Conservation (phyloP, 768 basidiomycete species). For the Polyporus arcularius region DNA sequence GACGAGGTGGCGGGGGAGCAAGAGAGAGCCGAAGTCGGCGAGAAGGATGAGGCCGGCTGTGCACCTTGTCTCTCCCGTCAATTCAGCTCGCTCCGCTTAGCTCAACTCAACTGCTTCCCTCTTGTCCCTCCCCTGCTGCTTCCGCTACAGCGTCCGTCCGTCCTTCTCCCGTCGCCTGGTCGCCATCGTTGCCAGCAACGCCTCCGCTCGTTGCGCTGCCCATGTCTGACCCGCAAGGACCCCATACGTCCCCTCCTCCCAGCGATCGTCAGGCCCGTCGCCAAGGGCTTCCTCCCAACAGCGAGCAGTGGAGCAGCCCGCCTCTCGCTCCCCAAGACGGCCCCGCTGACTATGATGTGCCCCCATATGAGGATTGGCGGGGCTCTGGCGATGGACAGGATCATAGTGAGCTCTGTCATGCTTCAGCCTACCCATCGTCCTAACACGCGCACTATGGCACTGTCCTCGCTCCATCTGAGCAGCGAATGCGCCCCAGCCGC, state of each 20-base stretch:
- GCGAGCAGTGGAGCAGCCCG: slow-evolving; percentile 10
- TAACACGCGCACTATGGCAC: neutral
- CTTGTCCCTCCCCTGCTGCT: neutral
- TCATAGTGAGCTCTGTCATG: slow-evolving; percentile 19
- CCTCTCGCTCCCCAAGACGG: slow-evolving; percentile 5
- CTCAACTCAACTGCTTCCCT: neutral
- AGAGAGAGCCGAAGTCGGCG: neutral
- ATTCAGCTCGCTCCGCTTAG: neutral
- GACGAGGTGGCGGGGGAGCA: neutral
- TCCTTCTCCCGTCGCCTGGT: neutral
- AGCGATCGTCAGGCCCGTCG: slow-evolving; percentile 16
- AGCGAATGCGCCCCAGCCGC: slow-evolving; percentile 9
- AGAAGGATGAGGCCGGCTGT: neutral
- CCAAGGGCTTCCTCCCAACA: slow-evolving; percentile 17
- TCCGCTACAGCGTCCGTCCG: neutral
- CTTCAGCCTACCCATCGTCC: slow-evolving; percentile 5
- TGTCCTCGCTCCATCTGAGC: neutral
- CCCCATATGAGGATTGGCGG: neutral
- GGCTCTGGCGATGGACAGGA: slow-evolving; percentile 11
- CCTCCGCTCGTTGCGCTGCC: neutral
- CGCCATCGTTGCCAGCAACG: neutral
- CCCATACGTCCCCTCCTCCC: slow-evolving; percentile 9
- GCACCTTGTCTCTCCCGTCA: neutral
- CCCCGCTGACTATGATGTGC: neutral
- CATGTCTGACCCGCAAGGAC: slow-evolving; percentile 21